phyloP scores from a whole-genome alignment of 1,284 basidiomycete species.

The Somion occarium region DNA sequence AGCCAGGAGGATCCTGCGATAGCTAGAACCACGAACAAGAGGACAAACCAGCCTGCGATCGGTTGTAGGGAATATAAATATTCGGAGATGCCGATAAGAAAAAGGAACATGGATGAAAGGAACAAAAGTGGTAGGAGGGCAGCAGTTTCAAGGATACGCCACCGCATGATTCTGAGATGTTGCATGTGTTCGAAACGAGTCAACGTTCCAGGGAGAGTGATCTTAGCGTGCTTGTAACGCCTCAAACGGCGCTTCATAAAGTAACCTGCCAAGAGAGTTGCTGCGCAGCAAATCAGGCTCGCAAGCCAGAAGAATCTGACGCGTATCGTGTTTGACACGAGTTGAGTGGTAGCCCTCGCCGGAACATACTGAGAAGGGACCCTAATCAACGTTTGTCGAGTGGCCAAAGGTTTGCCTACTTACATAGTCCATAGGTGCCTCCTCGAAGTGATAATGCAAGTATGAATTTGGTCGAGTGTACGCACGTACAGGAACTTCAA shows the following conservation, averaged over 20 bases:
- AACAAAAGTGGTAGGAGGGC: neutral
- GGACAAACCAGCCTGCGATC: neutral
- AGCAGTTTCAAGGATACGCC: neutral
- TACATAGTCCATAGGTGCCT: neutral
- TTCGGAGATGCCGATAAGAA: conserved; percentile 1
- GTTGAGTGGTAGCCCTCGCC: neutral
- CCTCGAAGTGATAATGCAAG: neutral
- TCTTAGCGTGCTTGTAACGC: neutral
- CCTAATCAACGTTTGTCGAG: too few species aligned
- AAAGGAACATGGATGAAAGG: neutral
- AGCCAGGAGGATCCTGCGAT: neutral
- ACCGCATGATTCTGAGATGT: conserved; percentile 1
- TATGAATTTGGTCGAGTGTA: neutral
- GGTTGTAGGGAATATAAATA: neutral
- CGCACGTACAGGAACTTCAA: neutral
- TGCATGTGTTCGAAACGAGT: neutral
- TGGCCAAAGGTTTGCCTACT: neutral
- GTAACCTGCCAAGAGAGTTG: neutral
- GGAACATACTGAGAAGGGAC: neutral
- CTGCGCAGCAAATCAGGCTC: neutral
- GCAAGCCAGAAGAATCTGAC: neutral
- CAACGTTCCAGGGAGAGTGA: neutral
- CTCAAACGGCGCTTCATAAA: neutral
- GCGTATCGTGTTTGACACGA: neutral
- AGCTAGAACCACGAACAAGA: neutral